A percentile compares a stretch with the other conserved stretches of the same genome.
Evolutionary conservation across 208 protist species (phyloP).

Genomic region (Leishmania mexicana): DNA sequence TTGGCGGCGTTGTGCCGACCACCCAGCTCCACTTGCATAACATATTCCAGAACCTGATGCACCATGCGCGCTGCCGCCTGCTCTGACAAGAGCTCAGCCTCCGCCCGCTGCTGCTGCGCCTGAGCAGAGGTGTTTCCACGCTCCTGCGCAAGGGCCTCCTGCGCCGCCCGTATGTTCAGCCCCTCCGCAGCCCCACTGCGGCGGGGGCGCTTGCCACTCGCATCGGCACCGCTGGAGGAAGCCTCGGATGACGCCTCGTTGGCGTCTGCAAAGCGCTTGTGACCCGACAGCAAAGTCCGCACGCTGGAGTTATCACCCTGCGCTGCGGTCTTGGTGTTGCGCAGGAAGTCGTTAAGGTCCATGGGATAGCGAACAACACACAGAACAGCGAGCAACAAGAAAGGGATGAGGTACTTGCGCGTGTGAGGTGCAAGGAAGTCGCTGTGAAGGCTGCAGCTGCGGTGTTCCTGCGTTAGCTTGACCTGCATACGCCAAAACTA

Average conservation of each 20-base stretch:
- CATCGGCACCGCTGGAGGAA: background rate
- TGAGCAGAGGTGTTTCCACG: constrained; percentile 19
- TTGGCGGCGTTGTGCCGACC: constrained; percentile 62
- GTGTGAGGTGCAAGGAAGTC: background rate
- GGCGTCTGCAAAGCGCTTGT: constrained; percentile 25
- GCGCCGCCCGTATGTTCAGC: constrained; percentile 31
- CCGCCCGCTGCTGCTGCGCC: constrained; percentile 24
- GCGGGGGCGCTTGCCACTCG: constrained; percentile 2
- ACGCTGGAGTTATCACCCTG: constrained; percentile 12
- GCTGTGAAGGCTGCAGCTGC: background rate
- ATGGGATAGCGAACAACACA: constrained; percentile 2
- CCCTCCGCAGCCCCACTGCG: constrained; percentile 27
- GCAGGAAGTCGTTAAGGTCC: constrained; percentile 63
- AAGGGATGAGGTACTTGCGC: background rate
- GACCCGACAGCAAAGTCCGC: constrained; percentile 26
- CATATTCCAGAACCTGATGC: constrained; percentile 66
- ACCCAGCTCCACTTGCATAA: constrained; percentile 54
- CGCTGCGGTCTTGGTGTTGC: constrained; percentile 54
- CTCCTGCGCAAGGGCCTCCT: constrained; percentile 34
- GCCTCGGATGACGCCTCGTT: background rate
- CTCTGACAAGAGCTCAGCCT: constrained; percentile 32
- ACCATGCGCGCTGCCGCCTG: constrained; percentile 38
- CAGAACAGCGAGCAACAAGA: background rate
- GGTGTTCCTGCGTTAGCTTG: background rate
- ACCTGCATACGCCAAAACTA: background rate